Conservation (phyloP, 129 eudicot genomes). For the Daucus carota region DH1_v3.0 NC_030381.2:1107001-1107500, state of each 20-base stretch:
- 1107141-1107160: constrained; percentile 37
- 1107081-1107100: constrained; percentile 47
- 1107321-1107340: constrained; percentile 37
- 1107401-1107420: constrained; percentile 54
- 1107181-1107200: constrained; percentile 36
- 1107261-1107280: constrained; percentile 37
- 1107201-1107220: constrained; percentile 32
- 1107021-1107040: constrained; percentile 46
- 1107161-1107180: constrained; percentile 37
- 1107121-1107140: constrained; percentile 40
- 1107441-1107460: background rate
- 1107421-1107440: constrained; percentile 40
- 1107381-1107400: constrained; percentile 55
- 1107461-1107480: too few relatives aligned
- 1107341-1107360: constrained; percentile 42
- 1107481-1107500: too few relatives aligned
- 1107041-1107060: constrained; percentile 50
- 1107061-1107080: constrained; percentile 50
- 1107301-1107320: constrained; percentile 31
- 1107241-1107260: constrained; percentile 20
- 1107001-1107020: constrained; percentile 53
- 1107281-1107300: constrained; percentile 23
- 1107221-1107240: constrained; percentile 21
- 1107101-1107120: constrained; percentile 55
- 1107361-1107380: constrained; percentile 30